Base-by-base conservation (phyloP, 106 monocot genomes). In the Ottelia alismoides region DNA sequence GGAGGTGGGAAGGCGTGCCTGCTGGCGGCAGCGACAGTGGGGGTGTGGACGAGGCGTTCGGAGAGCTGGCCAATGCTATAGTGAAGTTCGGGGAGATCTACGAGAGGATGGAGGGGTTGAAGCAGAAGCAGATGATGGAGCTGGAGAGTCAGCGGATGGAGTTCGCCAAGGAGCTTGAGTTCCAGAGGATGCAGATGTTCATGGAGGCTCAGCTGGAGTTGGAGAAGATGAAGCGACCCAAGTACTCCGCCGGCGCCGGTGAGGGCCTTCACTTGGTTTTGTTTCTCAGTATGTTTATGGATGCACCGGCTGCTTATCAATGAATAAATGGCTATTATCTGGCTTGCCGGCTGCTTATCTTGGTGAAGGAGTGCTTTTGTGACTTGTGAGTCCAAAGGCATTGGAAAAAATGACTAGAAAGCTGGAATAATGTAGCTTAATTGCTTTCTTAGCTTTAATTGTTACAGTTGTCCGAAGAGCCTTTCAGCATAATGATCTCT, bases 101-200 rank as follows among this genome's bases (percentile, higher is more conserved):
- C 44, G 94, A 96, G 74, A 67, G 66, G 51, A 79, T 98, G 57
- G 96, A 89, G 66, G 53, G 47, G 27, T 69, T 69, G 20, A 89
- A 85, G 68, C 81, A 85, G 67, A 23, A 64, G 53, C 85, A 98
- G 52, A 70, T 89, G 76, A 62, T 85, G 54, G 82, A 98, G 45
- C 64, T 98, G 65, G 96, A 98, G 76, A 85, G 72, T 78, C 89
- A 98, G 76, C 43, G 77, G 63, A 98, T 98, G 89, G 85, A 98
- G 67, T 84, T 93, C 40, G 60, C 76, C 23, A 87, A 87, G 70
- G 74, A 70, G 40, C 71, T 93, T 14, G 93, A 93, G 62, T 70
- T 80, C 62, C 83, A 87, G 62, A 44, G 87, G 62, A 93, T 93
- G 87, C 87, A 92, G 65, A 71, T 79, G 43, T 74, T 86, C 48